Percentiles rank a stretch among this genome's conserved stretches.
Evolutionary conservation across 1,284 basidiomycete species (phyloP).

Genomic region (Neonothopanus nambi): DNA sequence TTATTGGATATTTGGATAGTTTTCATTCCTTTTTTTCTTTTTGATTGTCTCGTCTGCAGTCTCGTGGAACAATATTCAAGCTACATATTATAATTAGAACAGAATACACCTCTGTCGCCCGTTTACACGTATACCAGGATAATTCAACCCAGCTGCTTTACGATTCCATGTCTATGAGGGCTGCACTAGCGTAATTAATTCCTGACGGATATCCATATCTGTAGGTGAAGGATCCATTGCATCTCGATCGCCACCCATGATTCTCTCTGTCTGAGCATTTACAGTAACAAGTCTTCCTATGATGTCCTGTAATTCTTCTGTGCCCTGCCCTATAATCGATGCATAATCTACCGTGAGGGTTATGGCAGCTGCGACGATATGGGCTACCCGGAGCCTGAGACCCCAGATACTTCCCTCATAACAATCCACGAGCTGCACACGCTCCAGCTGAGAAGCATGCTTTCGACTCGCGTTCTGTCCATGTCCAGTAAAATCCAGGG

Average conservation of each 20-base stretch:
- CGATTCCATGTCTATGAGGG: not conserved
- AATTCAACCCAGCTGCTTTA: too few relatives aligned
- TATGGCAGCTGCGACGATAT: slow-evolving; percentile 4
- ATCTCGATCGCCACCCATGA: slow-evolving; percentile 14
- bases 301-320: not conserved
- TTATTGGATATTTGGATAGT: not conserved
- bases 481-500: too few relatives aligned
- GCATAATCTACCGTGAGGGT: not conserved
- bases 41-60: too few relatives aligned
- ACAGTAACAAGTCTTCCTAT: slow-evolving; percentile 6
- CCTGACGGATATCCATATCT: not conserved
- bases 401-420: slow-evolving; percentile 18
- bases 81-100: too few relatives aligned
- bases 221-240: not conserved
- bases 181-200: not conserved
- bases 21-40: not conserved
- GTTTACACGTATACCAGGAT: too few relatives aligned
- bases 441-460: not conserved
- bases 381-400: slow-evolving; percentile 9
- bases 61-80: too few relatives aligned
- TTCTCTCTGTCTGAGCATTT: slow-evolving; percentile 15
- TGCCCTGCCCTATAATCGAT: not conserved
- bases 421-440: slow-evolving; percentile 11
- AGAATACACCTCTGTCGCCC: too few relatives aligned
- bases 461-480: not conserved